Evolutionary conservation across 1,284 basidiomycete species (phyloP), one percentile per base, ranked within the genome.

Genomic region (Leccinum solheimii): DNA sequence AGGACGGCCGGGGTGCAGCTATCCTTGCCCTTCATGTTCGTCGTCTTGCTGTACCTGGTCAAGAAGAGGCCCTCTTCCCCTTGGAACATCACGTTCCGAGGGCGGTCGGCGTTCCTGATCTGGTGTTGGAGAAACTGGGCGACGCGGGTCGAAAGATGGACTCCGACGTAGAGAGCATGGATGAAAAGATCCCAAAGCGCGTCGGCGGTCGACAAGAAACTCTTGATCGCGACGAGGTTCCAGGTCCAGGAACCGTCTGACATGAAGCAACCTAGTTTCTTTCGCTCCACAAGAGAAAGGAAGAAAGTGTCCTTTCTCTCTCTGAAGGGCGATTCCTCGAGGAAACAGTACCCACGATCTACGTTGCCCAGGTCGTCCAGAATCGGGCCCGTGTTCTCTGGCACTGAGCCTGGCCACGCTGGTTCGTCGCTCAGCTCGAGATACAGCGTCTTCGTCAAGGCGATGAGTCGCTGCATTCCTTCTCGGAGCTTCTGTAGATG

Each of bases 1-100:
- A 59, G 30, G 26, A 65, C 54, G 0, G 57, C 43, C 3, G 64
- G 64, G 8, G 40, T 63, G 32, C 64, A 65, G 5, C 9, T n/a
- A 11, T 65, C 60, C 26, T 10, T 54, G 1, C 21, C 62, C 13
- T 45, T 55, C 1, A 26, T 10, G 19, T 57, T 19, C 0, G 51
- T 65, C 0, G 59, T 55, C 13, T 64, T 65, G 55, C 63, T 65
- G 16, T 64, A 62, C 6, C 55, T 32, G 0, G 32, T 14, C 0
- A 64, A 1, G 0, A 65, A 27, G n/a, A 62, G 16, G 0, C 30
- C 38, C 38, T 64, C 55, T 0, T 40, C 45, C 4, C 59, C 63
- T 11, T 65, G 63, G 3, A 64, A 48, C 2, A 62, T 23, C 0
- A 64, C 13, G 2, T 64, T 64, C 1, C 45, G 51, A 4, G 45